phyloP scores from a whole-genome alignment of 495 filamentous ascomycete species.

The Xylaria venustula region DNA sequence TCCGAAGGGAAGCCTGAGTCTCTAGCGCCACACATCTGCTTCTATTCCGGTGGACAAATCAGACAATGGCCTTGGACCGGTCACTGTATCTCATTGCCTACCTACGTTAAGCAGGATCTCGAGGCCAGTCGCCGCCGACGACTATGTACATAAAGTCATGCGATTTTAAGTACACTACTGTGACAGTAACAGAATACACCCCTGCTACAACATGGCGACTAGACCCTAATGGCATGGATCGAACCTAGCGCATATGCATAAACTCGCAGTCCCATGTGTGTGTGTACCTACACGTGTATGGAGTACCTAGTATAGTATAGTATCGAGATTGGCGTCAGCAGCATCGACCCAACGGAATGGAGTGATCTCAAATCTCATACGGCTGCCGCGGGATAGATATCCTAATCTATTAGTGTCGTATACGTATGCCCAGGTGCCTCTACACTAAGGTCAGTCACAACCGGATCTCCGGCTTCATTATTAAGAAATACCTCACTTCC shows the following conservation, averaged over 20 bases:
- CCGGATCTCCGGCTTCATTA: not conserved
- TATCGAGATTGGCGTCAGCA: slow-evolving; percentile 14
- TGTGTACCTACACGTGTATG: not conserved
- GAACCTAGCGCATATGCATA: slow-evolving; percentile 9
- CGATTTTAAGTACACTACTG: not conserved
- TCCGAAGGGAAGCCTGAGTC: no score
- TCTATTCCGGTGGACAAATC: no score
- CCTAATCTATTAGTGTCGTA: no score
- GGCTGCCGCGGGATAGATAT: slow-evolving; percentile 25
- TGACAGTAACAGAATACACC: not conserved
- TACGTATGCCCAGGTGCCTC: not conserved
- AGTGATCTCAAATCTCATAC: slow-evolving; percentile 32
- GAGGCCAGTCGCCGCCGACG: not conserved
- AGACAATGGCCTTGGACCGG: no score
- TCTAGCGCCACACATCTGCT: no score
- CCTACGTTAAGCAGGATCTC: not conserved
- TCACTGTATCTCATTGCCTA: no score
- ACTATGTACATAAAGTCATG: slow-evolving; percentile 1
- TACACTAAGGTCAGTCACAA: not conserved
- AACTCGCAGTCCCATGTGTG: not conserved
- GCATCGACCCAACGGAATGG: slow-evolving; percentile 34
- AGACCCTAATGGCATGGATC: slow-evolving; percentile 8
- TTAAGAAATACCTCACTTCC: slow-evolving; percentile 12
- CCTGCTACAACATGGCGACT: slow-evolving; percentile 7
- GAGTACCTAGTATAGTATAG: not conserved